These are phyloP conservation scores for Eutrema heterophyllum DNA, from an alignment of 345 rosid genomes.

Conservation along the genomic window DNA sequence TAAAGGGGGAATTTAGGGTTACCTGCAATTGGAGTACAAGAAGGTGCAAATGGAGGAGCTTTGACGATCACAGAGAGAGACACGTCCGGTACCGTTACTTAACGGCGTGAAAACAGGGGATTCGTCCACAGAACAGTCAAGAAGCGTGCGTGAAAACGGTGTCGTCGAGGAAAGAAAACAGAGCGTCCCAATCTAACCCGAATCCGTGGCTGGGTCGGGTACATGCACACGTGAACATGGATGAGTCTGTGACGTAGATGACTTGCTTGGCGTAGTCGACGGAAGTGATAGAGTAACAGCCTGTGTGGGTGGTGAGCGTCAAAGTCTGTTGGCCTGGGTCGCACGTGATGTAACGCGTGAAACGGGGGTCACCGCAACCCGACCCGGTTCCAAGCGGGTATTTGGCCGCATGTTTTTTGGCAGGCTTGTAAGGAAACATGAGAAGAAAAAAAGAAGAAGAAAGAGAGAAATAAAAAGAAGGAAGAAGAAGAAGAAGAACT, in stretches of 20 bases:
- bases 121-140: conserved; percentile 58
- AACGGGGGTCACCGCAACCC: conserved; percentile 87
- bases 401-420: conserved; percentile 55
- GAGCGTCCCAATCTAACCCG: conserved; percentile 87
- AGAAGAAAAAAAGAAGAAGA: conserved; percentile 25
- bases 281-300: conserved; percentile 61
- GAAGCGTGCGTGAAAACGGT: conserved; percentile 79
- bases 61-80: conserved; percentile 60
- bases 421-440: conserved; percentile 56
- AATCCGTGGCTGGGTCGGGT: conserved; percentile 75
- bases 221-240: conserved; percentile 88
- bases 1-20: not conserved
- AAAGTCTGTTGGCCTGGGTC: conserved; percentile 44
- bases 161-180: conserved; percentile 72
- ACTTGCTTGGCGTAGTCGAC: conserved; percentile 65
- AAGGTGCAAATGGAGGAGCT: conserved; percentile 79
- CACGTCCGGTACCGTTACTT: conserved; percentile 29
- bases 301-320: conserved; percentile 71
- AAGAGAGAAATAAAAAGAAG: not conserved
- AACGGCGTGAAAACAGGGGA: conserved; percentile 54
- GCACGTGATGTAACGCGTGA: conserved; percentile 59
- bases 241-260: conserved; percentile 60
- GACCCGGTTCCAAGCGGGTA: conserved; percentile 78
- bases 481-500: conserved; percentile 1
- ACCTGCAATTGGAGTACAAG: conserved; percentile 54